A percentile compares a stretch with the other conserved stretches of the same genome.
These are phyloP conservation scores for Thielaviopsis punctulata DNA, from an alignment of 2,329 filamentous ascomycete genomes.

Conservation along the genomic window DNA sequence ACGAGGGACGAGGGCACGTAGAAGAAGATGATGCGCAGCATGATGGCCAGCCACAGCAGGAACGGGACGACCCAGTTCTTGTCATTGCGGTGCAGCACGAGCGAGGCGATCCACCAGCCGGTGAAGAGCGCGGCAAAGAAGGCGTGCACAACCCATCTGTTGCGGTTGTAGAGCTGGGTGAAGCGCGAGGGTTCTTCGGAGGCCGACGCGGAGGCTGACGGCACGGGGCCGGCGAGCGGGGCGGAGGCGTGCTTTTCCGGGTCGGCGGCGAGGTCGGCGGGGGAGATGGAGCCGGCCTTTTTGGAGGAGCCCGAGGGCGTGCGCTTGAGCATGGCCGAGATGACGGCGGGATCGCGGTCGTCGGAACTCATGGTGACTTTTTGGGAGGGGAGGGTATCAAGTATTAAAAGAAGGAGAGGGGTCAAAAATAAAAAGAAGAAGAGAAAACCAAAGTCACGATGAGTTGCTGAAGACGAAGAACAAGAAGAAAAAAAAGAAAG, in stretches of 20 bases:
- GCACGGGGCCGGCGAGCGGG: conserved; percentile 14
- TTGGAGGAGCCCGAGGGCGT: conserved; percentile 9
- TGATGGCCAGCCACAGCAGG: conserved; percentile 59
- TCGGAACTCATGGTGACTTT: conserved; percentile 25
- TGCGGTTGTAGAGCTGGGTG: conserved; percentile 27
- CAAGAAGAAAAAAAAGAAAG: background rate
- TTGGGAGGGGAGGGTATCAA: conserved; percentile 7
- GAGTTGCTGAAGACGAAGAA: background rate
- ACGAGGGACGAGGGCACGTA: conserved; percentile 52
- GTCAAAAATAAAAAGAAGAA: background rate
- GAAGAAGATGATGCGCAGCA: conserved; percentile 56
- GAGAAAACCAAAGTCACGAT: background rate
- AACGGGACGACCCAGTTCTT: conserved; percentile 74
- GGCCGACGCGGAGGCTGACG: conserved; percentile 14
- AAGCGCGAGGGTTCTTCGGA: conserved; percentile 1
- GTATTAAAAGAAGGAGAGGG: background rate
- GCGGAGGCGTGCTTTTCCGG: conserved; percentile 22
- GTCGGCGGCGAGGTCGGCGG: conserved; percentile 19
- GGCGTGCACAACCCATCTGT: conserved; percentile 29
- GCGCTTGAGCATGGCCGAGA: conserved; percentile 15
- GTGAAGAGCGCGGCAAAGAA: conserved; percentile 28
- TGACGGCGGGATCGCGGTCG: conserved; percentile 19
- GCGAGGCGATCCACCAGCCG: conserved; percentile 59
- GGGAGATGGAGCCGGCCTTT: conserved; percentile 8
- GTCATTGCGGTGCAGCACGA: conserved; percentile 55